These are phyloP conservation scores for Pestalotiopsis sp. DNA, from an alignment of 2,329 filamentous ascomycete species.

Conservation along the genomic window DNA sequence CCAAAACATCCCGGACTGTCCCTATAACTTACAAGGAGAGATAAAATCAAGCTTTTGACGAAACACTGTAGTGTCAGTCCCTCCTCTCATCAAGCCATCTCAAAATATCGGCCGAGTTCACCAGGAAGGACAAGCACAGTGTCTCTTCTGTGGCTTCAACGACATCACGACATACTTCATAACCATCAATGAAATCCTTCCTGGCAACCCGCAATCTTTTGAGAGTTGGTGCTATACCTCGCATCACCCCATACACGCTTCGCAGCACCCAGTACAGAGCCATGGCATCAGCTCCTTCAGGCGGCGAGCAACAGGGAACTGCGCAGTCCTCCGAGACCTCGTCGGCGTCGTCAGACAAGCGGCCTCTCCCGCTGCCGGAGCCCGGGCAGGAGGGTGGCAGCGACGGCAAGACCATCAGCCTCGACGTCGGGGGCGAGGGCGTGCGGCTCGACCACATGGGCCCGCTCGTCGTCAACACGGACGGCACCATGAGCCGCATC, in stretches of 20 bases:
- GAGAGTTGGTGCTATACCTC: background rate
- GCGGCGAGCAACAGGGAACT: background rate
- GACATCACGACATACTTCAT: background rate
- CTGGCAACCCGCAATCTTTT: conserved; percentile 1
- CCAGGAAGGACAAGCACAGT: background rate
- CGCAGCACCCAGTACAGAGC: background rate
- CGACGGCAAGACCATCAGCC: conserved; percentile 12
- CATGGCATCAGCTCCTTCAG: conserved; percentile 4
- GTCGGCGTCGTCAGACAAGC: background rate
- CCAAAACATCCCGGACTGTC: background rate
- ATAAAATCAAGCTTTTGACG: background rate
- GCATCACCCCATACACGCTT: conserved; percentile 11
- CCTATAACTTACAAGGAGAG: background rate
- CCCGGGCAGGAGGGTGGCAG: conserved; percentile 15
- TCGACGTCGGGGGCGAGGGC: conserved; percentile 38
- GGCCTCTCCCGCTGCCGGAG: conserved; percentile 24
- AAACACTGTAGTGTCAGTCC: background rate
- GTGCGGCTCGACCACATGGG: conserved; percentile 70
- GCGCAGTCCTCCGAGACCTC: background rate
- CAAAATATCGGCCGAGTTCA: background rate
- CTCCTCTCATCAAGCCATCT: background rate
- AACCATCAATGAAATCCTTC: conserved; percentile 4
- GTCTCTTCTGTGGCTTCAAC: background rate
- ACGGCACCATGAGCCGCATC: conserved; percentile 73
- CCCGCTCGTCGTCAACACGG: conserved; percentile 72